Evolutionary conservation across 768 basidiomycete genomes (phyloP).

Genomic region (Phylloporus scabripes): DNA sequence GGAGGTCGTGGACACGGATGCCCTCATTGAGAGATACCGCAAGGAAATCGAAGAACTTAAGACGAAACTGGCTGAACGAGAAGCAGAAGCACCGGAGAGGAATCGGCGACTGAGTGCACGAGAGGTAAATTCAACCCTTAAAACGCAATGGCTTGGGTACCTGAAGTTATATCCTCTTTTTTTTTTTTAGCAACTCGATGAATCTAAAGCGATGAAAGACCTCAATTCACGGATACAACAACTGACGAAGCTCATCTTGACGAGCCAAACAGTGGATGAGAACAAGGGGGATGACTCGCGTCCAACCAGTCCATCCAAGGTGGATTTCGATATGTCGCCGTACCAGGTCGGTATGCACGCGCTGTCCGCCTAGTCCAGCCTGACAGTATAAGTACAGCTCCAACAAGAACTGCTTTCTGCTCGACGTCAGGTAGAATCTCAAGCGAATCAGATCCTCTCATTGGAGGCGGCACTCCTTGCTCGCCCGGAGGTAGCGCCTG

Average conservation of each 20-base stretch:
- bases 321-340: conserved; percentile 86
- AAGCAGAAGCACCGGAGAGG: conserved; percentile 52
- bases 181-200: conserved; percentile 64
- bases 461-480: conserved; percentile 73
- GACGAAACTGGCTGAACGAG: conserved; percentile 61
- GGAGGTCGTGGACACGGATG: conserved; percentile 89
- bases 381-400: conserved; percentile 39
- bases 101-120: conserved; percentile 41
- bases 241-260: conserved; percentile 78
- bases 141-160: neutral
- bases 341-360: conserved; percentile 52
- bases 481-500: conserved; percentile 59
- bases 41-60: conserved; percentile 92
- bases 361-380: neutral
- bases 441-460: conserved; percentile 77
- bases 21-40: conserved; percentile 88
- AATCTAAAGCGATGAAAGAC: conserved; percentile 80
- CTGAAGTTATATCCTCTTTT: neutral
- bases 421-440: conserved; percentile 71
- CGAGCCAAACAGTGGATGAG: conserved; percentile 78
- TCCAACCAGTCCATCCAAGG: conserved; percentile 77
- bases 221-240: conserved; percentile 76
- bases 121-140: conserved; percentile 29
- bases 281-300: conserved; percentile 62
- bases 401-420: conserved; percentile 85